These are phyloP conservation scores for Astrothelium subdiscretum DNA, from an alignment of 495 filamentous ascomycete genomes.

Conservation along the genomic window DNA sequence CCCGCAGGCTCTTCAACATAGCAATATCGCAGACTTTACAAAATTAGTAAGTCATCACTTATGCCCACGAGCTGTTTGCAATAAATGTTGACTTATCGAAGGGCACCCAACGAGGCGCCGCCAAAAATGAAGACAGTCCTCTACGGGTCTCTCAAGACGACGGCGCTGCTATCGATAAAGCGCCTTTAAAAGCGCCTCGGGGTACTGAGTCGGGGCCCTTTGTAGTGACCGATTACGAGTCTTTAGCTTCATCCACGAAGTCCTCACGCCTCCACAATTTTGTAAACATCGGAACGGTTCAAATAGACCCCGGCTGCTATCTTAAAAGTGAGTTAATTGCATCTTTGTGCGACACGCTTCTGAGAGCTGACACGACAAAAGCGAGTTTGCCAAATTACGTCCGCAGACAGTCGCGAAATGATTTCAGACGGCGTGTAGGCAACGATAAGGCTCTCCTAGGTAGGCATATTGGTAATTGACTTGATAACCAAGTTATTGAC, in stretches of 20 bases:
- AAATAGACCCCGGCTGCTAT: neutral
- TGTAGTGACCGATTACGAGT: slow-evolving; percentile 27
- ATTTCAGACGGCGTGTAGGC: slow-evolving; percentile 27
- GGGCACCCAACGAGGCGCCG: neutral
- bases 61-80: neutral
- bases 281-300: slow-evolving; percentile 26
- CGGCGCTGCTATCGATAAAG: neutral
- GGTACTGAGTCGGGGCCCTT: slow-evolving; percentile 27
- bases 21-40: neutral
- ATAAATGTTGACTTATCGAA: neutral
- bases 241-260: slow-evolving; percentile 29
- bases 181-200: slow-evolving; percentile 13
- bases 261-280: slow-evolving; percentile 31
- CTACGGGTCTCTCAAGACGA: neutral
- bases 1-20: slow-evolving; percentile 25
- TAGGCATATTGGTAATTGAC: slow-evolving; percentile 4
- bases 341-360: neutral
- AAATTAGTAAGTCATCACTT: neutral
- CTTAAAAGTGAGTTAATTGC: neutral
- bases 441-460: slow-evolving; percentile 20
- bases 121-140: neutral
- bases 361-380: slow-evolving; percentile 17
- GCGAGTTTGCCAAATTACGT: slow-evolving; percentile 30
- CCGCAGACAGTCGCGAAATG: slow-evolving; percentile 34
- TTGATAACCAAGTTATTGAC: neutral